Evolutionary conservation across 2,329 filamentous ascomycete genomes (phyloP).

Genomic region (Pseudocercospora crystallina): DNA sequence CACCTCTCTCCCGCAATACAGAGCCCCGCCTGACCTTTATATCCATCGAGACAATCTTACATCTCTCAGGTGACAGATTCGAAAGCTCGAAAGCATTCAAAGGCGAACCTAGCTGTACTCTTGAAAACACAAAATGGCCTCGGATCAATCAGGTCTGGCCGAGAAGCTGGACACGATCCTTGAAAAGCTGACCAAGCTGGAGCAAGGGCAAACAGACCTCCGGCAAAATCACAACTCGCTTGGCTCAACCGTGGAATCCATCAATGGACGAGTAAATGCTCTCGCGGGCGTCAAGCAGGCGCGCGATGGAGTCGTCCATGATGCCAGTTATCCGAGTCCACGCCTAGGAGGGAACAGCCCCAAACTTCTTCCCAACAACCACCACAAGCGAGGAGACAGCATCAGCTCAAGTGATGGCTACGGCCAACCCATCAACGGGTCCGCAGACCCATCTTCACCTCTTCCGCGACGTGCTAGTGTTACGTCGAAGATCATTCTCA

Average conservation of each 20-base stretch:
- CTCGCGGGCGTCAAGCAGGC: slow-evolving; percentile 60
- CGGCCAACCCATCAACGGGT: slow-evolving; percentile 21
- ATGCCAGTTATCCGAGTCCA: slow-evolving; percentile 30
- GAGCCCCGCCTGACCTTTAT: too few species aligned
- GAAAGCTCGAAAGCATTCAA: too few species aligned
- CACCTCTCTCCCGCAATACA: too few species aligned
- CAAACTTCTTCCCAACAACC: slow-evolving; percentile 21
- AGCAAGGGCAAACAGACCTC: slow-evolving; percentile 57
- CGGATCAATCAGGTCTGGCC: slow-evolving; percentile 11
- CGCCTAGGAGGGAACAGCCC: slow-evolving; percentile 24
- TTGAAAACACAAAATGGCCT: background rate
- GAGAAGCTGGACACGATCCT: slow-evolving; percentile 55
- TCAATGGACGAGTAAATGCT: slow-evolving; percentile 62
- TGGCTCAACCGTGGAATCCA: slow-evolving; percentile 57
- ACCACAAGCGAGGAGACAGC: slow-evolving; percentile 26
- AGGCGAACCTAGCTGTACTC: too few species aligned
- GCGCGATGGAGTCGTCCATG: slow-evolving; percentile 48
- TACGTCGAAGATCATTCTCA: slow-evolving; percentile 65
- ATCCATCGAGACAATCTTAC: too few species aligned
- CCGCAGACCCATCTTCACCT: slow-evolving; percentile 21
- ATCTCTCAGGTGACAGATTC: too few species aligned
- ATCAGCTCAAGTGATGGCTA: slow-evolving; percentile 26
- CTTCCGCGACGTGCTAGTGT: slow-evolving; percentile 41
- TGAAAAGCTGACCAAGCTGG: slow-evolving; percentile 54
- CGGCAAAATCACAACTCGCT: slow-evolving; percentile 56